Evolutionary conservation across 2,329 filamentous ascomycete species (phyloP), one percentile per base, ranked within the genome.

Genomic region (Cytospora piceicola): DNA sequence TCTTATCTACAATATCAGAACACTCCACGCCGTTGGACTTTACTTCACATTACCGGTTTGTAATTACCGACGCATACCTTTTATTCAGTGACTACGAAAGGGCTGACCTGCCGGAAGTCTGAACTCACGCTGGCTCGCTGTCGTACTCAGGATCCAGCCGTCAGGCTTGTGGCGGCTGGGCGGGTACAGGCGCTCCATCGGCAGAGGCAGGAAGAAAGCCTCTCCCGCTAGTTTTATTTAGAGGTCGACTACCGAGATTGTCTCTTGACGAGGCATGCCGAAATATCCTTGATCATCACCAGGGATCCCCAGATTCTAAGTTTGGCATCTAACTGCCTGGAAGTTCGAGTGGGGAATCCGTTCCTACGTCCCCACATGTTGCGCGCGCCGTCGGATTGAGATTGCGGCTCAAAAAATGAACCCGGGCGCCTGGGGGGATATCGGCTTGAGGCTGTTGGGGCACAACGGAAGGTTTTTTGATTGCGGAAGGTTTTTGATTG

Each of bases 261-360:
- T 49, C 46, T 24, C 11, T 49, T 24, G 9, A 22, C 20, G 24
- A 49, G 22, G 46, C n/a, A 11, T 49, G 46, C 46, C 46, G 46
- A 24, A 49, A 49, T 14, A 15, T 46, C 42, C 57, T 22, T 22
- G 36, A 60, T 56, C 51, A 22, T 30, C 56, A 51, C 42, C 49
- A 39, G 34, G 29, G n/a, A 24, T 54, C 24, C 39, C 60, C 56
- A 39, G 22, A 51, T 64, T 57, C 61, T 67, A 67, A 61, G 55
- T 67, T 67, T 67, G 62, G 65, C 61, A 67, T 34, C 61, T 52
- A 57, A 55, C 61, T 63, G 61, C 53, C 53, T 57, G 34, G 39
- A 55, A 49, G 29, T 57, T 42, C 53, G 39, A 39, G 53, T 22
- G 51, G 29, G 39, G 53, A 57, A 57, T 14, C n/a, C 46, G 8